Evolutionary conservation across 495 filamentous ascomycete species (phyloP).

Genomic region (Glutinoglossum americanum): DNA sequence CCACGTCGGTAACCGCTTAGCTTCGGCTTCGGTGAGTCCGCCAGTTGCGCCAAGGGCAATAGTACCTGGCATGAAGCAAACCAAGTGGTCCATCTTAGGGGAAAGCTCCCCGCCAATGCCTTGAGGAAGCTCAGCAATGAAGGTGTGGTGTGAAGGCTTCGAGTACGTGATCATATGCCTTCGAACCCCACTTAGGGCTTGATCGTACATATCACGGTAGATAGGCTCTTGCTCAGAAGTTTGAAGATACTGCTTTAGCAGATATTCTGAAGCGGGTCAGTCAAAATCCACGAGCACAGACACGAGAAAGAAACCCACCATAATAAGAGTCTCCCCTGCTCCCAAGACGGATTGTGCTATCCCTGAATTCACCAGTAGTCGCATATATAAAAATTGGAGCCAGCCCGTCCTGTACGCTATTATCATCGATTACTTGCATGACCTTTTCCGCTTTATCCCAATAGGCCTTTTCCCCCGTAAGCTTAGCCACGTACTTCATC

Average conservation of each 20-base stretch:
- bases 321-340: constrained; percentile 94
- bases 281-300: background rate
- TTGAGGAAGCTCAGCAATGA: constrained; percentile 64
- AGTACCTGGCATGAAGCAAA: constrained; percentile 93
- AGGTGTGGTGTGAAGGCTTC: constrained; percentile 51
- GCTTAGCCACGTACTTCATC: constrained; percentile 89
- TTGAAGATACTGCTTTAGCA: constrained; percentile 92
- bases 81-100: constrained; percentile 95
- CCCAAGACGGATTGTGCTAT: constrained; percentile 72
- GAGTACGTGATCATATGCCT: constrained; percentile 87
- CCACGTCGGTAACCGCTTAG: constrained; percentile 51
- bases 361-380: constrained; percentile 54
- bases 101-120: constrained; percentile 42
- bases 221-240: constrained; percentile 70
- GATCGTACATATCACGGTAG: constrained; percentile 83
- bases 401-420: constrained; percentile 56
- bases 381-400: constrained; percentile 80
- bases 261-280: constrained; percentile 39
- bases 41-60: constrained; percentile 78
- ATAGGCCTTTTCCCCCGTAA: constrained; percentile 79
- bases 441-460: constrained; percentile 83
- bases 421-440: constrained; percentile 71
- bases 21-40: constrained; percentile 49
- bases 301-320: constrained; percentile 19
- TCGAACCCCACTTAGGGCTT: constrained; percentile 62